These are phyloP conservation scores for Candida bentonensis DNA, from an alignment of 805 yeast species.

Conservation along the genomic window DNA sequence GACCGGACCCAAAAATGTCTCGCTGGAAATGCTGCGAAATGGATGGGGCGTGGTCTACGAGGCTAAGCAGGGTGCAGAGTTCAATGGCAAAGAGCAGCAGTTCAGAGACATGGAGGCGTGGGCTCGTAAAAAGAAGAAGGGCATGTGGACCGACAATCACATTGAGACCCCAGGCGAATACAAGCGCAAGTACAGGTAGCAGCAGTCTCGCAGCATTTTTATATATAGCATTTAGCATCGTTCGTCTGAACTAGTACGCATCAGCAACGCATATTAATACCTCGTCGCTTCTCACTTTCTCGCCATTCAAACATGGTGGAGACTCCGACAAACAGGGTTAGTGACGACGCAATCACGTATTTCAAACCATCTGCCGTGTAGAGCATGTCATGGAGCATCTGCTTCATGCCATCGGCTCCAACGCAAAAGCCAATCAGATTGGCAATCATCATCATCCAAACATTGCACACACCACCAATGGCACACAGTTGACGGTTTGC, in stretches of 20 bases:
- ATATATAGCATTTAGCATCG: not conserved
- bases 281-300: slow-evolving; percentile 71
- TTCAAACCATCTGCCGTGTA: slow-evolving; percentile 52
- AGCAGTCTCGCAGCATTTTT: no score
- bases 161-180: slow-evolving; percentile 68
- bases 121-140: slow-evolving; percentile 44
- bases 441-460: slow-evolving; percentile 98
- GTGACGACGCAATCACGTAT: slow-evolving; percentile 46
- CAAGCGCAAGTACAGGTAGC: slow-evolving; percentile 26
- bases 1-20: slow-evolving; percentile 64
- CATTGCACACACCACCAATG: slow-evolving; percentile 72
- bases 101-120: slow-evolving; percentile 45
- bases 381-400: slow-evolving; percentile 55
- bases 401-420: slow-evolving; percentile 71
- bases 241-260: no score
- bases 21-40: slow-evolving; percentile 69
- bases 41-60: slow-evolving; percentile 89
- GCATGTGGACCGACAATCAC: slow-evolving; percentile 39
- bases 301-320: slow-evolving; percentile 93
- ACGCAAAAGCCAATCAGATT: slow-evolving; percentile 89
- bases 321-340: slow-evolving; percentile 62
- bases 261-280: slow-evolving; percentile 68
- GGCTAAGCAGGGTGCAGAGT: slow-evolving; percentile 66
- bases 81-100: slow-evolving; percentile 56
- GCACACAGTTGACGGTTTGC: slow-evolving; percentile 59